phyloP scores from a whole-genome alignment of 2,329 filamentous ascomycete genomes.

The Claviceps africana region DNA sequence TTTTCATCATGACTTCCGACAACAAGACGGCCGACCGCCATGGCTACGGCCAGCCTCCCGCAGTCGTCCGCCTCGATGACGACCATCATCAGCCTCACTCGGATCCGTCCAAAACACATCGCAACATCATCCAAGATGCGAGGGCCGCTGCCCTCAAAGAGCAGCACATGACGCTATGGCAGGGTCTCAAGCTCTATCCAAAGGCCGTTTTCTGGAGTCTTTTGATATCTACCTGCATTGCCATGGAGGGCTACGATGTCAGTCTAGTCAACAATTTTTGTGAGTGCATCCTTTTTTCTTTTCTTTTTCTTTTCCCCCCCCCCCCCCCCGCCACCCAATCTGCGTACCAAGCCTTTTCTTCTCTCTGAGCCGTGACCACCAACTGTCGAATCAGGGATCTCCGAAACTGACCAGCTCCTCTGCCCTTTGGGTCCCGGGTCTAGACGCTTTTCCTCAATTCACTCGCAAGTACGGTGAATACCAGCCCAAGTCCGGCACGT shows the following conservation, averaged over 20 bases:
- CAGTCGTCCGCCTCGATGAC: slow-evolving; percentile 7
- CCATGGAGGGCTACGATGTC: slow-evolving; percentile 84
- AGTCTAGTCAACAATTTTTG: slow-evolving; percentile 72
- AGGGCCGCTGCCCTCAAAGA: slow-evolving; percentile 42
- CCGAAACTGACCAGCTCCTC: not conserved
- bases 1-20: not conserved
- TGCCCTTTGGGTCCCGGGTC: slow-evolving; percentile 4
- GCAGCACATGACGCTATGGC: slow-evolving; percentile 55
- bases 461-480: slow-evolving; percentile 42
- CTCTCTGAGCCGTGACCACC: not conserved
- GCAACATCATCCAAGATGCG: slow-evolving; percentile 20
- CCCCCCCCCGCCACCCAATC: not conserved
- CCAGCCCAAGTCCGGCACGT: slow-evolving; percentile 26
- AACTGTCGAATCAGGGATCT: too few species aligned
- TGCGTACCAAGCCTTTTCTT: not conserved
- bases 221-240: slow-evolving; percentile 78
- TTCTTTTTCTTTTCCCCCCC: too few species aligned
- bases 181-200: slow-evolving; percentile 71
- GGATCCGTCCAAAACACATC: slow-evolving; percentile 14
- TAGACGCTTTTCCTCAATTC: slow-evolving; percentile 42
- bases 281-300: slow-evolving; percentile 12
- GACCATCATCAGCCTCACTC: slow-evolving; percentile 8
- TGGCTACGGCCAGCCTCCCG: slow-evolving; percentile 2
- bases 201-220: slow-evolving; percentile 76
- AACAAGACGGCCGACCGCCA: not conserved